Base-by-base conservation (phyloP, 805 yeast species). In the Lipomyces lipofer region DNA sequence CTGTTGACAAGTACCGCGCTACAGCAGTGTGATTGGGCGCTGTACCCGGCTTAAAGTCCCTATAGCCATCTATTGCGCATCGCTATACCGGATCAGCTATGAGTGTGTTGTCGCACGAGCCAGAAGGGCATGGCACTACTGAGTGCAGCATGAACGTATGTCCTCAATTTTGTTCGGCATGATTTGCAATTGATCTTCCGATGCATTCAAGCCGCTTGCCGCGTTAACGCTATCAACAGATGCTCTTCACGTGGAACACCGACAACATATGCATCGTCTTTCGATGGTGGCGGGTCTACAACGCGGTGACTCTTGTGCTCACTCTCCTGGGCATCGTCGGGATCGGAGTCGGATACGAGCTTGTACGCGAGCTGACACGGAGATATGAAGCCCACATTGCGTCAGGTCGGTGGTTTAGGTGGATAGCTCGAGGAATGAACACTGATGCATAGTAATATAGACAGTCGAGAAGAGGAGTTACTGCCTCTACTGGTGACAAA, bases 161-260 rank as follows among this genome's bases (percentile, higher is more conserved):
- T 45, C 19, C n/a, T n/a, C n/a, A n/a, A 9, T 35, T n/a, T 13
- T 7, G 17, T 17, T 22, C 28, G 24, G n/a, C 28, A 9, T 19
- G n/a, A 29, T n/a, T n/a, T n/a, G n/a, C n/a, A n/a, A n/a, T n/a
- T n/a, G n/a, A n/a, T n/a, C 10, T 43, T 36, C 27, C 27, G 13
- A 15, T 45, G 12, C 15, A 27, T 3, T 17, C 19, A 10, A 17
- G 22, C 15, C 22, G 10, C 21, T 44, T 36, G 8, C 29, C n/a
- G 33, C 17, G 15, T 22, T 24, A n/a, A 17, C 9, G n/a, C 42
- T 19, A 5, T 25, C 32, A 36, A 28, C 19, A 57, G 59, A 58
- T 58, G 62, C 53, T 58, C 27, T 58, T 58, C 47, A 56, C 60
- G 24, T 58, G 62, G 62, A 24, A 58, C 21, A 47, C 61, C 8